Percentiles rank a stretch among this genome's conserved stretches.
Conservation (phyloP, 495 filamentous ascomycete species). For the Penicillium lagena region DNA sequence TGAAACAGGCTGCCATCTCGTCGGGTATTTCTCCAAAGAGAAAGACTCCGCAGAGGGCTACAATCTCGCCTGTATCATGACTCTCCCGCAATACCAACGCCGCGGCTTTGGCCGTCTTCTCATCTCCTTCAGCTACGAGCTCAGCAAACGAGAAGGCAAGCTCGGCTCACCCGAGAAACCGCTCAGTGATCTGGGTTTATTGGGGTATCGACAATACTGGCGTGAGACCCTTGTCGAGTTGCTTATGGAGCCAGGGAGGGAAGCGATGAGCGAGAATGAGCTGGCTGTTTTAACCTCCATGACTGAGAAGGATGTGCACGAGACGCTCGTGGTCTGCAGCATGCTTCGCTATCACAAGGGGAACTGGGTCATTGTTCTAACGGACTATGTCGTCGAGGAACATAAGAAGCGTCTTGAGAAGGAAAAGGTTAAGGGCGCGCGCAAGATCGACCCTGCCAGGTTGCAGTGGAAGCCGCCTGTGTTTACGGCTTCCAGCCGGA, state of each 20-base stretch:
- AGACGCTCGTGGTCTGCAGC: conserved; percentile 84
- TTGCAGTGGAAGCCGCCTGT: conserved; percentile 96
- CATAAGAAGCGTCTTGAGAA: conserved; percentile 65
- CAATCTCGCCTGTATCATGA: conserved; percentile 96
- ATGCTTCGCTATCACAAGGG: conserved; percentile 94
- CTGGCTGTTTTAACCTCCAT: conserved; percentile 75
- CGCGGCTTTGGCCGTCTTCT: conserved; percentile 88
- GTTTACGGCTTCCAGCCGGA: conserved; percentile 79
- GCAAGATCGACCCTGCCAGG: conserved; percentile 66
- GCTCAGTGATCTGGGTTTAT: conserved; percentile 82
- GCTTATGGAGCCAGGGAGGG: conserved; percentile 52
- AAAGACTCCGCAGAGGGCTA: conserved; percentile 95
- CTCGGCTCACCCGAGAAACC: conserved; percentile 95
- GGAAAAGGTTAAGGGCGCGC: conserved; percentile 70
- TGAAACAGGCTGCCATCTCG: conserved; percentile 81
- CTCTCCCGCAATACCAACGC: conserved; percentile 89
- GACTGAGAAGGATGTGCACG: conserved; percentile 92
- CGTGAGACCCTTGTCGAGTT: conserved; percentile 86
- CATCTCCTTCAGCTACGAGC: conserved; percentile 97
- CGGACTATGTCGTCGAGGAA: conserved; percentile 71
- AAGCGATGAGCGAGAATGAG: conserved; percentile 73
- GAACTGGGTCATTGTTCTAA: conserved; percentile 86
- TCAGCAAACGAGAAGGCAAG: conserved; percentile 90
- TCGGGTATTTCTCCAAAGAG: conserved; percentile 97
- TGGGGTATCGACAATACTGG: conserved; percentile 96